Percentiles rank a stretch among this genome's conserved stretches.
Conservation (phyloP, 208 protist genomes). For the Acanthamoeba triangularis region DNA sequence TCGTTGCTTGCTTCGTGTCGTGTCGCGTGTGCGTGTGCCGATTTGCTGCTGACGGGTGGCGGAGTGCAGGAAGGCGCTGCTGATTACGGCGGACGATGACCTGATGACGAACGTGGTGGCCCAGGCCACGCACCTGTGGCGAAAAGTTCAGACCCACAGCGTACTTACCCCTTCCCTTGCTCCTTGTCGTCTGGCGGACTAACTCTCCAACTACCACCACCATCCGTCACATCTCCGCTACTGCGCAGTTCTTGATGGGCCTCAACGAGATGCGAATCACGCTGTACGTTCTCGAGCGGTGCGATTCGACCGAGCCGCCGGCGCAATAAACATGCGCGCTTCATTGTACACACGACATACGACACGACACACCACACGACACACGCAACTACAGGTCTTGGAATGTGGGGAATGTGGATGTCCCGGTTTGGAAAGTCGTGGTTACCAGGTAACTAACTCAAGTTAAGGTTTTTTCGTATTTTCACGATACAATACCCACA, state of each 20-base stretch:
- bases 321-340: neutral
- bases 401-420: too few relatives aligned
- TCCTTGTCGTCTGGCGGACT: neutral
- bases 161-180: neutral
- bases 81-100: constrained; percentile 29
- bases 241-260: constrained; percentile 47
- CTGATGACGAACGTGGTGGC: neutral
- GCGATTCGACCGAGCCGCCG: neutral
- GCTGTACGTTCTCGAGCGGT: neutral
- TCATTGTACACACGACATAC: too few relatives aligned
- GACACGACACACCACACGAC: too few relatives aligned
- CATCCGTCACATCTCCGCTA: neutral
- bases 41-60: neutral
- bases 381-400: too few relatives aligned
- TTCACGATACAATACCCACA: too few relatives aligned
- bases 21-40: too few relatives aligned
- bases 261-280: constrained; percentile 42
- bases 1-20: neutral
- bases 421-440: too few relatives aligned
- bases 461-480: neutral
- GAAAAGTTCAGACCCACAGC: neutral
- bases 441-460: neutral
- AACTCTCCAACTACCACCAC: neutral
- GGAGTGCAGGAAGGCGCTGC: neutral
- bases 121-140: constrained; percentile 25